Evolutionary conservation across 2,329 filamentous ascomycete genomes (phyloP).

Genomic region (Pleoardoris graminearum): DNA sequence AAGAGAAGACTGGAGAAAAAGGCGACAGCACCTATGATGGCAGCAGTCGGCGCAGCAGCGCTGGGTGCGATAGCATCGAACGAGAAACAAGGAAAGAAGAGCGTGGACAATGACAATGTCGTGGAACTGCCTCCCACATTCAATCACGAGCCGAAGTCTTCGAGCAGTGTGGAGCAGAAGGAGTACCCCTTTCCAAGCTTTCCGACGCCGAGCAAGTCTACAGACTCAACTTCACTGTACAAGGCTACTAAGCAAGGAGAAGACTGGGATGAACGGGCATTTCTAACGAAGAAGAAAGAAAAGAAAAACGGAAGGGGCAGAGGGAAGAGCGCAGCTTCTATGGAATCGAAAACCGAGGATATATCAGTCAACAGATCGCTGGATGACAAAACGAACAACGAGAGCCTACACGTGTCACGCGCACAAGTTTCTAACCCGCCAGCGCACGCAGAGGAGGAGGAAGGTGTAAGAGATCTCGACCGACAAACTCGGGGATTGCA

Average conservation of each 20-base stretch:
- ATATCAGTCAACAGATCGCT: conserved; percentile 15
- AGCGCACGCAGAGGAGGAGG: conserved; percentile 6
- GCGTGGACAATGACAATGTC: conserved; percentile 4
- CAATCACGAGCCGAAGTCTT: conserved; percentile 19
- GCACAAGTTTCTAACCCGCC: conserved; percentile 20
- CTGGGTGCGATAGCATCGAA: conserved; percentile 2
- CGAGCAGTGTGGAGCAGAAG: conserved; percentile 13
- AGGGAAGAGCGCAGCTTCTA: conserved; percentile 24
- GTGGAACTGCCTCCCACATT: conserved; percentile 19
- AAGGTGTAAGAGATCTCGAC: neutral
- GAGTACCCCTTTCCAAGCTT: conserved; percentile 38
- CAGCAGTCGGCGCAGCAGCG: conserved; percentile 18
- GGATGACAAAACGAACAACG: conserved; percentile 1
- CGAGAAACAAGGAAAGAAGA: conserved; percentile 11
- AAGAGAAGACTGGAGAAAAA: conserved; percentile 47
- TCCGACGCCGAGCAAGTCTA: conserved; percentile 9
- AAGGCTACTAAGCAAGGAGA: conserved; percentile 21
- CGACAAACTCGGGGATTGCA: conserved; percentile 13
- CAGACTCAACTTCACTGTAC: neutral
- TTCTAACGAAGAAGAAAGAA: conserved; percentile 51
- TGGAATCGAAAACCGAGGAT: conserved; percentile 10
- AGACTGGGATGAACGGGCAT: conserved; percentile 32
- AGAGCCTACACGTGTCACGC: conserved; percentile 21
- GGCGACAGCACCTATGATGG: conserved; percentile 2
- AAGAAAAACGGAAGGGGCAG: conserved; percentile 42